phyloP scores from a whole-genome alignment of 257 asterid genomes.

The Vinca minor region DNA sequence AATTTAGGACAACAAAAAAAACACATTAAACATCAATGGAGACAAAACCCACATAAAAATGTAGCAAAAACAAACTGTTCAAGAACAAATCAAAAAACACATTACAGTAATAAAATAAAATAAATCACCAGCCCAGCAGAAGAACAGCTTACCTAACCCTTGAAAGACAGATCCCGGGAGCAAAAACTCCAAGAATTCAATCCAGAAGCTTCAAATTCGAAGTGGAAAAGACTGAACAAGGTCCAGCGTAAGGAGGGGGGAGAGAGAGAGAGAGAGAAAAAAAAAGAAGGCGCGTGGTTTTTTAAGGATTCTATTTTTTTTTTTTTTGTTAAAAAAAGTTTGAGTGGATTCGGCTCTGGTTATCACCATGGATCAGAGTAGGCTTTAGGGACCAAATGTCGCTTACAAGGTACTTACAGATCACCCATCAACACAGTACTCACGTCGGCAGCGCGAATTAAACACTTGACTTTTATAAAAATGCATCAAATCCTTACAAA shows the following conservation, averaged over 20 bases:
- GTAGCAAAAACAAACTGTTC: background rate
- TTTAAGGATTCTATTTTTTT: too few species aligned
- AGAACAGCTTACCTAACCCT: background rate
- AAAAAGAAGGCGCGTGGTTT: constrained; percentile 22
- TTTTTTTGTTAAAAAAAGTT: too few species aligned
- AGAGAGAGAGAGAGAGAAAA: constrained; percentile 5
- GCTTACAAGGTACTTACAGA: too few species aligned
- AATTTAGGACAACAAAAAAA: background rate
- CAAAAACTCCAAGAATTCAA: constrained; percentile 1
- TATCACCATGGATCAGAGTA: too few species aligned
- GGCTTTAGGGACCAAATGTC: too few species aligned
- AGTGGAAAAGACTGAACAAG: background rate
- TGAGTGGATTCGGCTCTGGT: too few species aligned
- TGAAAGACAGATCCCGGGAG: constrained; percentile 20
- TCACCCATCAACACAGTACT: too few species aligned
- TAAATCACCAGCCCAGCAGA: constrained; percentile 4
- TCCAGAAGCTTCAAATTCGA: constrained; percentile 1
- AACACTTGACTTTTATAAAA: too few species aligned
- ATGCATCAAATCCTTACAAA: too few species aligned
- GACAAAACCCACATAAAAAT: constrained; percentile 2
- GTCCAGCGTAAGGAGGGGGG: constrained; percentile 3
- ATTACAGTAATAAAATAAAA: background rate
- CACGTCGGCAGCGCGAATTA: too few species aligned
- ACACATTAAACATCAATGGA: background rate
- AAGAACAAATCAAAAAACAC: constrained; percentile 5